Base-by-base conservation (phyloP, 768 basidiomycete species). In the Tephrocybe sp. region DNA sequence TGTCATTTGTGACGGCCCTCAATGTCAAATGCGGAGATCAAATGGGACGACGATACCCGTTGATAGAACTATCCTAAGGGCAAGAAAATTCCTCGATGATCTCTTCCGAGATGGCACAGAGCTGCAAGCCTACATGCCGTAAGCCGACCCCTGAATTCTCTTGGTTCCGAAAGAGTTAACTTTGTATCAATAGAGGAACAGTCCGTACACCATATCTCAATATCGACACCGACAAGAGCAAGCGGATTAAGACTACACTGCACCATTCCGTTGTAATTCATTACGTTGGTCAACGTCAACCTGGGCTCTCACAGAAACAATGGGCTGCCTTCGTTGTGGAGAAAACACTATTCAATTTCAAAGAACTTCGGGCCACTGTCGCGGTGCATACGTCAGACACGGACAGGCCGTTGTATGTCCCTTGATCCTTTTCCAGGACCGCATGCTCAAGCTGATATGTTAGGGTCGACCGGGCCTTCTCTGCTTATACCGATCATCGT, bases 401-500 rank as follows among this genome's bases (percentile, higher is more conserved):
- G 12, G 34, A 31, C 16, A 34, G 15, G 35, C 35, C 12, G 25
- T 36, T 19, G 28, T 53, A 61, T 63, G 52, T 25, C 46, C 27
- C 32, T 46, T 15, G 2, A n/a, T 18, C n/a, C 28, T 30, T 16
- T 9, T 27, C 26, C 6, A 9, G 7, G 18, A 27, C 7, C 47
- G 15, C n/a, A 19, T 41, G 30, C 38, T 38, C 11, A 46, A 13
- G 13, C 8, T 11, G 16, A 5, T 0, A 18, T 12, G n/a, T 1
- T 31, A 79, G 78, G 32, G 59, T 67, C 34, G 56, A 60, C 3
- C 69, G 73, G 31, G 69, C 83, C n/a, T 60, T 81, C 63, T 66
- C 67, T 34, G 81, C 80, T 0, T 85, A 86, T 57, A 60, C 53
- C 3, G 69, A 79, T 21, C 78, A 77, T 22, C 72, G 75, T 44